Evolutionary conservation across 2,329 filamentous ascomycete species (phyloP), one percentile per base, ranked within the genome.

Genomic region (Paraphoma chrysanthemicola): DNA sequence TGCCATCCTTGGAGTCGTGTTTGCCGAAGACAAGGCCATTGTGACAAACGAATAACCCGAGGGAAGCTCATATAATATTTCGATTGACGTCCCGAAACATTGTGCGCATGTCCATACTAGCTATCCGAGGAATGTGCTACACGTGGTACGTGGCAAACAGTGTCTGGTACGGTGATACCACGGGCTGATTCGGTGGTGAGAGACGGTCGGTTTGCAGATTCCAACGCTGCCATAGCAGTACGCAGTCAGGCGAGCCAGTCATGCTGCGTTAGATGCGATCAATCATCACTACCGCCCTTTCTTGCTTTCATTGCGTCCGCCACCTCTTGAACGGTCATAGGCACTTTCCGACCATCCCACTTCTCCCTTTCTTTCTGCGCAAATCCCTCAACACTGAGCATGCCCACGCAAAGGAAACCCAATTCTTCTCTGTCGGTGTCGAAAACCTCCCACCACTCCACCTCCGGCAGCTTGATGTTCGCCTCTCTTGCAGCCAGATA

Each of bases 381-480:
- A 78, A 90, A 92, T 0, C 86, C 88, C 60, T 90, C 88, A 52
- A 96, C 80, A 68, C 93, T 97, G 59, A 87, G 82, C 85, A 97
- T 86, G 0, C 85, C 93, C 10, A 97, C 91, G 3, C 96, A 93
- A 55, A 98, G 78, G 67, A 98, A 98, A 0, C 95, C 95, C 36
- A 99, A 82, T 74, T 97, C 93, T 80, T 99, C 95, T 48, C 95
- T 84, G 69, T 97, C 93, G 7, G 95, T 91, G 76, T 99, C 95
- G 75, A 98, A 98, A 0, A 98, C 92, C 77, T 97, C 93, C 95
- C 95, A 99, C 95, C 95, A 99, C 61, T 92, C 89, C 46, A 86
- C 86, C 61, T 90, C 90, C 0, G 94, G 92, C 78, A 97, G 83
- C 74, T 91, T 93, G 11, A 90, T 86, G 0, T 85, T 88, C 1